A percentile compares a stretch with the other conserved stretches of the same genome.
These are phyloP conservation scores for Terfezia claveryi DNA, from an alignment of 495 filamentous ascomycete genomes.

Conservation along the genomic window DNA sequence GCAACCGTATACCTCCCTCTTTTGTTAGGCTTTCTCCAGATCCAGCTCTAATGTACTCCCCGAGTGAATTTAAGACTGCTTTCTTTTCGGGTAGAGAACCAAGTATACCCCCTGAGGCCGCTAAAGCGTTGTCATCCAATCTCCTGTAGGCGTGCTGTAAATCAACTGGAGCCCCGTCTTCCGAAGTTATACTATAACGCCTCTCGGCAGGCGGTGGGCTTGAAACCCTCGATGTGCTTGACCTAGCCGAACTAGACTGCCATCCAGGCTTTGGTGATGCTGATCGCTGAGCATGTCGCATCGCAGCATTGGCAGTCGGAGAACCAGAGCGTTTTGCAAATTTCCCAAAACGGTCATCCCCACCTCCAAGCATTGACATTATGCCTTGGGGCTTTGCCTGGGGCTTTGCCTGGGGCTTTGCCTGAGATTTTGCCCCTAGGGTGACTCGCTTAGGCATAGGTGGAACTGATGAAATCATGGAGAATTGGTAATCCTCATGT, in stretches of 20 bases:
- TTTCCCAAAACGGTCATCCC: slow-evolving; percentile 1
- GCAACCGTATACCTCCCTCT: slow-evolving; percentile 32
- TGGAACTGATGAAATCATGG: slow-evolving; percentile 10
- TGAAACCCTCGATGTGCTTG: slow-evolving; percentile 6
- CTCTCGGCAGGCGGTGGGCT: slow-evolving; percentile 4
- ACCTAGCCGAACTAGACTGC: not conserved
- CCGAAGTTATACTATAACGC: slow-evolving; percentile 4
- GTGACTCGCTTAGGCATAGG: slow-evolving; percentile 2
- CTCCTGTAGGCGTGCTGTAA: slow-evolving; percentile 14
- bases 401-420: not conserved
- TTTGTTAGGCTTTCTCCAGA: slow-evolving; percentile 19
- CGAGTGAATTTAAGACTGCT: slow-evolving; percentile 13
- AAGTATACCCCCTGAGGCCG: slow-evolving; percentile 14
- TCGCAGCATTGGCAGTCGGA: slow-evolving; percentile 7
- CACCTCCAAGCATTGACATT: slow-evolving; percentile 1
- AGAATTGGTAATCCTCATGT: slow-evolving; percentile 14
- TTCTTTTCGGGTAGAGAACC: slow-evolving; percentile 17
- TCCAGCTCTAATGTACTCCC: slow-evolving; percentile 12
- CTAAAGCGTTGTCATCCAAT: slow-evolving; percentile 15
- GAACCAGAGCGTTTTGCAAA: slow-evolving; percentile 7
- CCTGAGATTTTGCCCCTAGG: not conserved
- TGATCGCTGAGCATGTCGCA: slow-evolving; percentile 8
- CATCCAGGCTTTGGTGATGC: slow-evolving; percentile 10
- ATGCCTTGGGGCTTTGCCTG: not conserved
- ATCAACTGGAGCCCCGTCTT: slow-evolving; percentile 9